These are phyloP conservation scores for Penicillium carneum DNA, from an alignment of 2,329 filamentous ascomycete genomes.

Conservation along the genomic window DNA sequence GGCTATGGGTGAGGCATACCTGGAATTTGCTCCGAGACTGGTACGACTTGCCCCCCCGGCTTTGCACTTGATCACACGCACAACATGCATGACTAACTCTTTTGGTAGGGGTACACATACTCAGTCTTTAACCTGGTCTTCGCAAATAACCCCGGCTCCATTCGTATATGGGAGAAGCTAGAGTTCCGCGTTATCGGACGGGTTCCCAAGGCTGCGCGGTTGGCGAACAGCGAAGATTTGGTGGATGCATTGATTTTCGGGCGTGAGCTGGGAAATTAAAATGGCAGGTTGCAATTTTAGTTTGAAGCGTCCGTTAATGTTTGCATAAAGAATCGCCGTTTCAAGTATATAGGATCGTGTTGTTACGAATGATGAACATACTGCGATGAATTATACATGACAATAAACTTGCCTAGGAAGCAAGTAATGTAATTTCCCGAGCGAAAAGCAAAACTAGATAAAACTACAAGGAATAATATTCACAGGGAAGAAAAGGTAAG, in stretches of 20 bases:
- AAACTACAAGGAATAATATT: constrained; percentile 32
- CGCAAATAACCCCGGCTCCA: constrained; percentile 50
- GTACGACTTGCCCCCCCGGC: constrained; percentile 27
- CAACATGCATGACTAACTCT: constrained; percentile 5
- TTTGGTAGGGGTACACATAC: constrained; percentile 49
- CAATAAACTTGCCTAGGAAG: background rate
- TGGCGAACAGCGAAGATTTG: constrained; percentile 47
- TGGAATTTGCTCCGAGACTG: constrained; percentile 49
- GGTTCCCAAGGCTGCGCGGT: constrained; percentile 46
- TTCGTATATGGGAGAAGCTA: constrained; percentile 50
- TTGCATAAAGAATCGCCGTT: background rate
- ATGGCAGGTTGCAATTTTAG: background rate
- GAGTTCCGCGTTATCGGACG: constrained; percentile 50
- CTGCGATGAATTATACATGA: background rate
- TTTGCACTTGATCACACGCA: too few species aligned
- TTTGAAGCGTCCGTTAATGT: background rate
- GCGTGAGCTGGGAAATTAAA: constrained; percentile 39
- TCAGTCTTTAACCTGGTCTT: constrained; percentile 54
- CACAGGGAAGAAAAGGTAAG: constrained; percentile 28
- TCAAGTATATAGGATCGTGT: constrained; percentile 8
- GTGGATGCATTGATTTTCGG: constrained; percentile 53
- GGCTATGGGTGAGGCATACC: constrained; percentile 48
- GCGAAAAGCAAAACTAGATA: constrained; percentile 18
- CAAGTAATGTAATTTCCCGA: constrained; percentile 2
- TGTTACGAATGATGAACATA: constrained; percentile 7